Conservation (phyloP, 164 flowering plant species). For the Chimonanthus praecox region DNA sequence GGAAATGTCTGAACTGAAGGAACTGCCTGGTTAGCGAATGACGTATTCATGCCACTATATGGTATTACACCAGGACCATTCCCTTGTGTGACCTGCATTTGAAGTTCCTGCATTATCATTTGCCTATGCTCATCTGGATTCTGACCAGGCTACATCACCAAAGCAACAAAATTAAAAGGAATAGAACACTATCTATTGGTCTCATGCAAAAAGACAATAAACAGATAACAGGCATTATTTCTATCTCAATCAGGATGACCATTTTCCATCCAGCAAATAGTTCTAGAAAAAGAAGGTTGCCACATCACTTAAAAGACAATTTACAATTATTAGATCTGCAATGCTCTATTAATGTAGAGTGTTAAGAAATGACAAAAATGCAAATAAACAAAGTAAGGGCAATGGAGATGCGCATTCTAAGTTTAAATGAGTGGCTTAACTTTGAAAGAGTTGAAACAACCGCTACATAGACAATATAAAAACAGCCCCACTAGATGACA, state of each 20-base stretch:
- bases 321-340: no score
- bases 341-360: no score
- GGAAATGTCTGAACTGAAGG: conserved; percentile 57
- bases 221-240: not conserved
- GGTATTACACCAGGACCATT: conserved; percentile 47
- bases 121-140: conserved; percentile 71
- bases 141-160: conserved; percentile 43
- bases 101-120: conserved; percentile 65
- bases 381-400: no score
- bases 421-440: no score
- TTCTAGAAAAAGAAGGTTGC: no score
- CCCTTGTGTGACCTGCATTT: conserved; percentile 65
- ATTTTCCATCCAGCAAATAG: not conserved
- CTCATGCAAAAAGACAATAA: not conserved
- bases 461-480: no score
- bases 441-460: no score
- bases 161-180: not conserved
- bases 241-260: not conserved
- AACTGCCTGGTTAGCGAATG: conserved; percentile 56
- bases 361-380: no score
- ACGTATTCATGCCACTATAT: conserved; percentile 54
- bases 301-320: no score
- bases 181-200: not conserved
- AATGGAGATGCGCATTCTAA: no score
- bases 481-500: no score